A percentile compares a stretch with the other conserved stretches of the same genome.
Conservation (phyloP, 1,284 basidiomycete species). For the Cryptococcus sp. region DNA sequence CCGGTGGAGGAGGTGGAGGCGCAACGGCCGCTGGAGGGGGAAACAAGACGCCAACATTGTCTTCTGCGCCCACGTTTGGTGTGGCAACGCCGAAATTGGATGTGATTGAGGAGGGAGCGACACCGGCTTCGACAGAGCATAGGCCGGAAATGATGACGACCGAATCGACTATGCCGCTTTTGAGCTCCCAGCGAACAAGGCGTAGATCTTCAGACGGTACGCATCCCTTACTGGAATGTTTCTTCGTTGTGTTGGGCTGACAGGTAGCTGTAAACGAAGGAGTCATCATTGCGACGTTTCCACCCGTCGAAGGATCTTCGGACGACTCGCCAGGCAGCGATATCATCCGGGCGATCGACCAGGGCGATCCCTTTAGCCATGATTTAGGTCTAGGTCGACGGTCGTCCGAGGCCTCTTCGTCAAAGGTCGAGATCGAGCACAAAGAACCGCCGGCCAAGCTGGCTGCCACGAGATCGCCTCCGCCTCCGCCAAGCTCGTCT, state of each 20-base stretch:
- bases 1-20: background rate
- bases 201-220: conserved; percentile 4
- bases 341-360: background rate
- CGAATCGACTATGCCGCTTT: conserved; percentile 23
- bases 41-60: background rate
- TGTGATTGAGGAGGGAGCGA: background rate
- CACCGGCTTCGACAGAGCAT: background rate
- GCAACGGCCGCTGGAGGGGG: too few relatives aligned
- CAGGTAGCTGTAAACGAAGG: background rate
- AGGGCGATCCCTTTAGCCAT: conserved; percentile 1
- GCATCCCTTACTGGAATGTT: background rate
- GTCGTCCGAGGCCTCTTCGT: background rate
- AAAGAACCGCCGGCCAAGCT: background rate
- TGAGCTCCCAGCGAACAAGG: conserved; percentile 3
- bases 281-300: background rate
- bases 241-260: background rate
- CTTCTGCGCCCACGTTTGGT: background rate
- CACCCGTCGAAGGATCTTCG: conserved; percentile 3
- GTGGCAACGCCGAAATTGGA: background rate
- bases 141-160: conserved; percentile 22
- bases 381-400: background rate
- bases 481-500: background rate
- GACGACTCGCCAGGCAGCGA: background rate
- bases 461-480: background rate
- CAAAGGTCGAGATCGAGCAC: background rate